These are phyloP conservation scores for Phialemonium atrogriseum DNA, from an alignment of 2,329 filamentous ascomycete species.

Conservation along the genomic window DNA sequence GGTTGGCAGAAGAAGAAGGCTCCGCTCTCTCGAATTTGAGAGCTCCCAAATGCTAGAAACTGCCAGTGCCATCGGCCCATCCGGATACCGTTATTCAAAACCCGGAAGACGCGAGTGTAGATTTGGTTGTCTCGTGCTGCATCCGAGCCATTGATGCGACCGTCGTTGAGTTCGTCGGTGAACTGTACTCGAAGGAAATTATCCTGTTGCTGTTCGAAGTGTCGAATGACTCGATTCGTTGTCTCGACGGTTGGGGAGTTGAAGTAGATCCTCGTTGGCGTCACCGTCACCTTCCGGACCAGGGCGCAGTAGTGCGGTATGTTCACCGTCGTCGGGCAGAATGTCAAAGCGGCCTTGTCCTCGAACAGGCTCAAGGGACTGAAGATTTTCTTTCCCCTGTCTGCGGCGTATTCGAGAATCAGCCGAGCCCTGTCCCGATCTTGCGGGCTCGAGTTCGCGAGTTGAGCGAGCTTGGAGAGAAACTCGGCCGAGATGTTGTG, in stretches of 20 bases:
- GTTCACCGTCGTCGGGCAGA: conserved; percentile 33
- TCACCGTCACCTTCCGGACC: conserved; percentile 70
- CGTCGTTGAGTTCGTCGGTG: conserved; percentile 64
- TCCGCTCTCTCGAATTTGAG: conserved; percentile 84
- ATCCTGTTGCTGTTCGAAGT: conserved; percentile 60
- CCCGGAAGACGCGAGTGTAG: conserved; percentile 64
- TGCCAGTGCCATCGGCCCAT: conserved; percentile 78
- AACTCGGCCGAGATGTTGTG: conserved; percentile 64
- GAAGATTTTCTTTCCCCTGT: conserved; percentile 51
- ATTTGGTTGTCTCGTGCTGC: conserved; percentile 57
- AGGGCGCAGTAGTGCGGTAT: conserved; percentile 67
- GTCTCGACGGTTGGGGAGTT: conserved; percentile 73
- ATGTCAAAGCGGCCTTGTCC: conserved; percentile 38
- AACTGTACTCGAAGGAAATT: conserved; percentile 87
- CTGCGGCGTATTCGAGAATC: conserved; percentile 67
- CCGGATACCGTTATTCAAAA: conserved; percentile 68
- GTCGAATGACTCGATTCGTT: conserved; percentile 77
- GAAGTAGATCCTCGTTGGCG: conserved; percentile 75
- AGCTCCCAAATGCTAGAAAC: conserved; percentile 92
- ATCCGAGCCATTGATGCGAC: conserved; percentile 48
- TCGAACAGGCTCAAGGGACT: conserved; percentile 67
- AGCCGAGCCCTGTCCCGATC: conserved; percentile 45
- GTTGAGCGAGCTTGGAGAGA: conserved; percentile 46
- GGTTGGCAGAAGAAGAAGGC: conserved; percentile 86
- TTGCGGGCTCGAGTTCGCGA: conserved; percentile 24